These are phyloP conservation scores for Melaleuca alternifolia DNA, from an alignment of 345 rosid species.

Conservation along the genomic window DNA sequence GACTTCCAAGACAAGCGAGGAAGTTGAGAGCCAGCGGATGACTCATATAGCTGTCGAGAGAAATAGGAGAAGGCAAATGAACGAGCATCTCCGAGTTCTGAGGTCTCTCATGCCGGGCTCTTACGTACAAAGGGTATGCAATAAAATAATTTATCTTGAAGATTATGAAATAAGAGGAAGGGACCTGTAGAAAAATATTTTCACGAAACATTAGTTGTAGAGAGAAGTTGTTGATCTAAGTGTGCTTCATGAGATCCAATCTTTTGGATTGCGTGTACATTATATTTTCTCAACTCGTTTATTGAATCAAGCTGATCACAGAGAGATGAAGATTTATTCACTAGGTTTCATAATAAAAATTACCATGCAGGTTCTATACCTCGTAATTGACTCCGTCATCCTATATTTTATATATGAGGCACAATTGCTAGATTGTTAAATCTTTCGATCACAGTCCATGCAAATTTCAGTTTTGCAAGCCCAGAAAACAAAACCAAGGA, in stretches of 20 bases:
- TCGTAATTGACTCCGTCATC: not conserved
- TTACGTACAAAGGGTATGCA: slow-evolving; percentile 75
- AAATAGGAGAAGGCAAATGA: slow-evolving; percentile 90
- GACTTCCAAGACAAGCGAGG: slow-evolving; percentile 68
- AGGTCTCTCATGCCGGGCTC: slow-evolving; percentile 97
- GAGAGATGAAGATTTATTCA: not conserved
- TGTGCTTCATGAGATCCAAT: not conserved
- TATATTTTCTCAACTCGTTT: not conserved
- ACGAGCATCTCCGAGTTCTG: slow-evolving; percentile 83
- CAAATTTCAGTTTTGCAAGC: not conserved
- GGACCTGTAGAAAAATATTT: not conserved
- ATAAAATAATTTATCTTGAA: not conserved
- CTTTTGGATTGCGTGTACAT: not conserved
- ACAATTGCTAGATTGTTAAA: not conserved
- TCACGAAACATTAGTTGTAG: not conserved
- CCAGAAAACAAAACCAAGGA: not conserved
- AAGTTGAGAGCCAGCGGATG: slow-evolving; percentile 90
- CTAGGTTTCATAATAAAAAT: not conserved
- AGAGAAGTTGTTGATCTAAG: not conserved
- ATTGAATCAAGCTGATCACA: not conserved
- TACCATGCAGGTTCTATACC: not conserved
- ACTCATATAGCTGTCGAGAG: slow-evolving; percentile 93
- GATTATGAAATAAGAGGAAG: not conserved
- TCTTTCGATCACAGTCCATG: not conserved
- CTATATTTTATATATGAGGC: not conserved